These are phyloP conservation scores for Leptographium lundbergii DNA, from an alignment of 2,329 filamentous ascomycete genomes.

Conservation along the genomic window DNA sequence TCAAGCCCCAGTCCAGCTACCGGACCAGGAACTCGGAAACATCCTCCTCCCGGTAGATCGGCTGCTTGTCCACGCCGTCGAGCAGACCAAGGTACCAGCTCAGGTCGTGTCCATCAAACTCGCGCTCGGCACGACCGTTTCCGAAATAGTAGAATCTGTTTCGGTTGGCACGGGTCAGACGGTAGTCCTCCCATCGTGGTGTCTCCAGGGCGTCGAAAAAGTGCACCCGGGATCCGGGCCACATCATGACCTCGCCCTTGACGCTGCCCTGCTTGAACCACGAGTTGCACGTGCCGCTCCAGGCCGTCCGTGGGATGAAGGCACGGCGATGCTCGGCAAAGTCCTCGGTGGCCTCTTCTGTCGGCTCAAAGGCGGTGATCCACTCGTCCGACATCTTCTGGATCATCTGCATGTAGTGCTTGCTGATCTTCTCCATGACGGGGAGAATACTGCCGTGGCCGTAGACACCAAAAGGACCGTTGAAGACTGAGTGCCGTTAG, in stretches of 20 bases:
- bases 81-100: constrained; percentile 29
- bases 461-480: constrained; percentile 37
- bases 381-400: constrained; percentile 12
- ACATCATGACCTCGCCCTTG: constrained; percentile 32
- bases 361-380: constrained; percentile 25
- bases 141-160: constrained; percentile 39
- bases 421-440: constrained; percentile 31
- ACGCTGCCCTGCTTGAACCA: constrained; percentile 36
- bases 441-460: constrained; percentile 37
- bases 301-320: constrained; percentile 40
- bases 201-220: constrained; percentile 37
- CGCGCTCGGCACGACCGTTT: constrained; percentile 35
- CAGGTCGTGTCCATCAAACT: constrained; percentile 24
- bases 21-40: not conserved
- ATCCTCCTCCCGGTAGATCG: constrained; percentile 2
- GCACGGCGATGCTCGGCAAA: constrained; percentile 32
- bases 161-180: constrained; percentile 19
- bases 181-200: constrained; percentile 37
- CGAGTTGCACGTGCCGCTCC: constrained; percentile 31
- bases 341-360: constrained; percentile 30
- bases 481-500: constrained; percentile 20
- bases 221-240: constrained; percentile 35
- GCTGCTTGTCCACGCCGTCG: constrained; percentile 4
- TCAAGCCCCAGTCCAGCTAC: not conserved
- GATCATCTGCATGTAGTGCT: constrained; percentile 36